Conservation (phyloP, 768 basidiomycete genomes). For the Kwoniella botswanensis region DNA sequence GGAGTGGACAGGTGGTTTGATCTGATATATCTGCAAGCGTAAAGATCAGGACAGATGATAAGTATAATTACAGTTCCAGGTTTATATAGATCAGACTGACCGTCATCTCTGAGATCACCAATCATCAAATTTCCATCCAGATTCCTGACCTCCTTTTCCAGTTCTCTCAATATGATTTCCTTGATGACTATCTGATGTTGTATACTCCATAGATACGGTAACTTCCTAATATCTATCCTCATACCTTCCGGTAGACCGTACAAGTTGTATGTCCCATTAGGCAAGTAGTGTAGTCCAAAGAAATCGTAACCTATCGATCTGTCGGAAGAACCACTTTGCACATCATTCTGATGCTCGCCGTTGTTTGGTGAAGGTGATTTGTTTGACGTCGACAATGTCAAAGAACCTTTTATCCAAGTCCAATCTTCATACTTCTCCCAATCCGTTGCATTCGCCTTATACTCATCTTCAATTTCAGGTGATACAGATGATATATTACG, state of each 20-base stretch:
- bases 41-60: background rate
- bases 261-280: slow-evolving; percentile 53
- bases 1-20: slow-evolving; percentile 43
- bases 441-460: slow-evolving; percentile 5
- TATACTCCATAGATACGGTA: slow-evolving; percentile 41
- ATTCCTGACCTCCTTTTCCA: slow-evolving; percentile 46
- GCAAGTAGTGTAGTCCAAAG: slow-evolving; percentile 49
- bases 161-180: slow-evolving; percentile 47
- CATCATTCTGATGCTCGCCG: background rate
- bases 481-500: slow-evolving; percentile 24
- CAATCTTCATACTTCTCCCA: slow-evolving; percentile 34
- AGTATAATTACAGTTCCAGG: too few species aligned
- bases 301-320: slow-evolving; percentile 47
- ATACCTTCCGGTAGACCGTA: slow-evolving; percentile 49
- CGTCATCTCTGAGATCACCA: slow-evolving; percentile 36
- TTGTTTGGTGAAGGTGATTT: background rate
- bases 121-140: slow-evolving; percentile 36
- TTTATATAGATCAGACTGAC: slow-evolving; percentile 27
- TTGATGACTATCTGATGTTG: slow-evolving; percentile 22
- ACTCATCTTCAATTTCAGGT: slow-evolving; percentile 8
- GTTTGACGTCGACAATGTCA: slow-evolving; percentile 28
- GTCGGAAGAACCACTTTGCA: background rate
- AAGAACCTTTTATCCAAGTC: slow-evolving; percentile 48
- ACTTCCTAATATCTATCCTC: slow-evolving; percentile 49
- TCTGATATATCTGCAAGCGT: slow-evolving; percentile 19